These are phyloP conservation scores for Sarocladium oryzae DNA, from an alignment of 2,329 filamentous ascomycete species.

Conservation along the genomic window DNA sequence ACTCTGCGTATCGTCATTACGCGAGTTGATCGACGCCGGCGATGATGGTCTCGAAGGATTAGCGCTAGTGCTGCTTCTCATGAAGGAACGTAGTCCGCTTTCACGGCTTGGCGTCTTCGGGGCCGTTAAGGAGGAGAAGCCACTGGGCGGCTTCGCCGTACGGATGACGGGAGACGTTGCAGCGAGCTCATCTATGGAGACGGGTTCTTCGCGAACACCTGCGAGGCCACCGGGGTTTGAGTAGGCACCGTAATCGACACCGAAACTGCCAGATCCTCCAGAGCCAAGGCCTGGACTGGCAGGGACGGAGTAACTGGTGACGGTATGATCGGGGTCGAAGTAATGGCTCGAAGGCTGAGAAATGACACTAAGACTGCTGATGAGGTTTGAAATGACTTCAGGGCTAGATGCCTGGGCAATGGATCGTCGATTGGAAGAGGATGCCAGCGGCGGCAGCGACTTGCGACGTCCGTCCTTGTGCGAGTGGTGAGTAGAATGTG, in stretches of 20 bases:
- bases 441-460: not conserved
- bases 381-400: constrained; percentile 63
- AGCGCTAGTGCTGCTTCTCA: constrained; percentile 37
- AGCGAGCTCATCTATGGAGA: constrained; percentile 52
- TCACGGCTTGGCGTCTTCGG: constrained; percentile 48
- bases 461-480: constrained; percentile 1
- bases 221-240: constrained; percentile 41
- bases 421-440: constrained; percentile 14
- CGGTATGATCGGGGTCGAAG: constrained; percentile 51
- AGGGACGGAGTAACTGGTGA: constrained; percentile 33
- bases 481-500: constrained; percentile 4
- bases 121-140: constrained; percentile 65
- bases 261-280: constrained; percentile 48
- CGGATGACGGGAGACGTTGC: constrained; percentile 66
- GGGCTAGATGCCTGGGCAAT: constrained; percentile 46
- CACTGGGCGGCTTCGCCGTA: constrained; percentile 75
- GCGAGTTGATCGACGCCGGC: constrained; percentile 47
- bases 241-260: constrained; percentile 67
- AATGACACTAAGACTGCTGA: constrained; percentile 63
- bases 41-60: constrained; percentile 51
- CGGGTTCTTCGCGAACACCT: constrained; percentile 33
- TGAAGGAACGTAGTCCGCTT: constrained; percentile 51
- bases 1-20: constrained; percentile 52
- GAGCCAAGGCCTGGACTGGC: constrained; percentile 33
- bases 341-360: constrained; percentile 62